A percentile compares a stretch with the other conserved stretches of the same genome.
Conservation (phyloP, 805 yeast genomes). For the Kodamaea restingae region DNA sequence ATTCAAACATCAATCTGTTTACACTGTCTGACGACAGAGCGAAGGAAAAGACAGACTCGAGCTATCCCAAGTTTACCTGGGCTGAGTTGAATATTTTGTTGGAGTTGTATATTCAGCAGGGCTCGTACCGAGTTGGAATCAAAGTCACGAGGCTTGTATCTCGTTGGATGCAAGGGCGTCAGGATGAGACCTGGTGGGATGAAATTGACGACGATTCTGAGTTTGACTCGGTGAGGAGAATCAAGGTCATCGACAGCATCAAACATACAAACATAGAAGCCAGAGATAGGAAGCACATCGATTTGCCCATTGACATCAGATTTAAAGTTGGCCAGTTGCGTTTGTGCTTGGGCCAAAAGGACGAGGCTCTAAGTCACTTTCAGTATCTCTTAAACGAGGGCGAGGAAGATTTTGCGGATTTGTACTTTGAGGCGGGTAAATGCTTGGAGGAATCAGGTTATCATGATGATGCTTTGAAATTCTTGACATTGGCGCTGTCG, state of each 20-base stretch:
- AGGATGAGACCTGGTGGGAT: slow-evolving; percentile 63
- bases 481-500: slow-evolving; percentile 50
- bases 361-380: slow-evolving; percentile 74
- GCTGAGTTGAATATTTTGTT: slow-evolving; percentile 80
- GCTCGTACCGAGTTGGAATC: slow-evolving; percentile 61
- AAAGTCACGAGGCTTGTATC: slow-evolving; percentile 64
- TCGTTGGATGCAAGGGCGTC: slow-evolving; percentile 78
- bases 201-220: slow-evolving; percentile 68
- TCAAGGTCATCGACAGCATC: slow-evolving; percentile 30
- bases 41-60: slow-evolving; percentile 18
- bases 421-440: slow-evolving; percentile 72
- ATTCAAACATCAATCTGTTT: slow-evolving; percentile 46
- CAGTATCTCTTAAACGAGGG: slow-evolving; percentile 52
- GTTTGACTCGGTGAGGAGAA: slow-evolving; percentile 72
- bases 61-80: slow-evolving; percentile 68
- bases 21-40: slow-evolving; percentile 17
- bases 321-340: slow-evolving; percentile 75
- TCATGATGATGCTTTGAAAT: slow-evolving; percentile 71
- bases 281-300: slow-evolving; percentile 22
- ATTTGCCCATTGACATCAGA: slow-evolving; percentile 83
- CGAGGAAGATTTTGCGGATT: slow-evolving; percentile 62
- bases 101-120: slow-evolving; percentile 71
- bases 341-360: slow-evolving; percentile 54
- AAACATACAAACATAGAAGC: slow-evolving; percentile 10
- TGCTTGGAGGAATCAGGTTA: slow-evolving; percentile 65